Evolutionary conservation across 768 basidiomycete genomes (phyloP), one percentile per base, ranked within the genome.

Genomic region (Daedaleopsis sinensis): DNA sequence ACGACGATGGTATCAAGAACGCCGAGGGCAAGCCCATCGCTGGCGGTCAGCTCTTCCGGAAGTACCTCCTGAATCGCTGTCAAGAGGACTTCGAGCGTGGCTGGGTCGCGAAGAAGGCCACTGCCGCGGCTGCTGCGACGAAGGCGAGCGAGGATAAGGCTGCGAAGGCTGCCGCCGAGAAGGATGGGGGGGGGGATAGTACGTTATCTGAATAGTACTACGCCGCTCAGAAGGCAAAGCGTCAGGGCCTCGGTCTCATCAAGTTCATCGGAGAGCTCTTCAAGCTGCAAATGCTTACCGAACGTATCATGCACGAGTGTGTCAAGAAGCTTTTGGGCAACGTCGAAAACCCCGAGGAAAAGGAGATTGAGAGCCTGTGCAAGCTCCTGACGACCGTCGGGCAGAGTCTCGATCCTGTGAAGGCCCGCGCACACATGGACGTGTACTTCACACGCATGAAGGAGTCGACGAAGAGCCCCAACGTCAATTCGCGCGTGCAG

Each of bases 211-310:
- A n/a, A n/a, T n/a, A n/a, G n/a, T n/a, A n/a, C n/a, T n/a, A n/a
- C n/a, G n/a, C n/a, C n/a, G n/a, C n/a, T n/a, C n/a, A n/a, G n/a
- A n/a, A n/a, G n/a, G n/a, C n/a, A n/a, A 98, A 97, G 79, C 91
- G 96, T 61, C 92, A 93, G 62, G 95, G 96, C 73, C 88, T 97
- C 11, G 94, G 96, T 79, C 84, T 98, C 67, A 93, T 97, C 79
- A 93, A 92, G 76, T 96, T 98, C 78, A 96, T 98, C 64, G 96
- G 96, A 63, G 96, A 98, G 77, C 80, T 98, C 53, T 98, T 94
- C 88, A 97, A 96, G 78, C 80, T 98, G 21, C 91, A 92, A 77
- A 96, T 98, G 94, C 80, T 98, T 55, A 94, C 94, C 49, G 93
- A 94, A 78, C 89, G 93, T 67, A 96, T 98, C 78, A 98, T 98